Evolutionary conservation across 306 rosid species (phyloP).

Genomic region (Medicago arabica): DNA sequence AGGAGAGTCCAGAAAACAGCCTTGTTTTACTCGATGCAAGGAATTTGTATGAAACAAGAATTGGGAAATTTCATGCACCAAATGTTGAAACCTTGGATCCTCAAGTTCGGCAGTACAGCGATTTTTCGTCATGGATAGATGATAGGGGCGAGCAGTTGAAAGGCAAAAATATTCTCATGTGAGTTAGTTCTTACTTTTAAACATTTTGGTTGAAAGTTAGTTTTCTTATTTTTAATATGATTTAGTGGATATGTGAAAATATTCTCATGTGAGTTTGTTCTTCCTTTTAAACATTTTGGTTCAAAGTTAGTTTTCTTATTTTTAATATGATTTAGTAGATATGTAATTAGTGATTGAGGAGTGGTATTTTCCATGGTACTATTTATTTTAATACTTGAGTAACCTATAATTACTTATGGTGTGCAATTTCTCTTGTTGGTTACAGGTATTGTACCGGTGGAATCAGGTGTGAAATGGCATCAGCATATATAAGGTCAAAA

Average conservation of each 20-base stretch:
- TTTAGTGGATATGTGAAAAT: slow-evolving; percentile 29
- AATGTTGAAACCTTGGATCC: slow-evolving; percentile 83
- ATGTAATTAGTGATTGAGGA: slow-evolving; percentile 13
- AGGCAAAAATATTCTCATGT: slow-evolving; percentile 87
- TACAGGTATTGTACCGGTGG: slow-evolving; percentile 98
- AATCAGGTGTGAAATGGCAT: slow-evolving; percentile 97
- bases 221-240: slow-evolving; percentile 2
- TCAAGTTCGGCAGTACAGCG: slow-evolving; percentile 85
- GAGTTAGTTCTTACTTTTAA: slow-evolving; percentile 52
- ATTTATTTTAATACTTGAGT: slow-evolving; percentile 3
- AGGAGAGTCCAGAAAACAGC: slow-evolving; percentile 40
- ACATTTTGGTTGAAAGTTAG: background rate
- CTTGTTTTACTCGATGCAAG: slow-evolving; percentile 88
- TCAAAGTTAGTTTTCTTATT: background rate
- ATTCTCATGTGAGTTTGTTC: slow-evolving; percentile 87
- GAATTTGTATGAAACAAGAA: slow-evolving; percentile 91
- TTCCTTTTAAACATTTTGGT: background rate
- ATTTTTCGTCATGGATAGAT: slow-evolving; percentile 89
- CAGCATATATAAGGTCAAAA: slow-evolving; percentile 88
- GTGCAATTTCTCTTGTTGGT: slow-evolving; percentile 39
- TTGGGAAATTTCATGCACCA: slow-evolving; percentile 82
- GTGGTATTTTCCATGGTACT: background rate
- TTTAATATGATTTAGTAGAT: background rate
- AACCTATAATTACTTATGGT: background rate
- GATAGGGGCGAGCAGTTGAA: slow-evolving; percentile 63